Evolutionary conservation across 2,329 filamentous ascomycete genomes (phyloP), one percentile per base, ranked within the genome.

Genomic region (Microcyclospora tardicrescens): DNA sequence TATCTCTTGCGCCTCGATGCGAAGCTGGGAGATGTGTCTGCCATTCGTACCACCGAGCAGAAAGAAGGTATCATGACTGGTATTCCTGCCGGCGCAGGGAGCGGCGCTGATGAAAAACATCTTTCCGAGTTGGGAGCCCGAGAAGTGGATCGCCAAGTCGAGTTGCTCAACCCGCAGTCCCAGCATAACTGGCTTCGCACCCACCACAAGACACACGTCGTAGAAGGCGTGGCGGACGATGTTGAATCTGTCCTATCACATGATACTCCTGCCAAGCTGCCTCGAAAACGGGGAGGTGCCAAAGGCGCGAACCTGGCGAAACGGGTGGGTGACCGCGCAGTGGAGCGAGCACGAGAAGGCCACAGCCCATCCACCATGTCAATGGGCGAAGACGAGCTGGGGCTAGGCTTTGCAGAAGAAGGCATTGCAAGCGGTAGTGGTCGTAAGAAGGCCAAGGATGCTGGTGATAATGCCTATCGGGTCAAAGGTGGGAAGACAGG

Each of bases 151-250:
- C 48, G 57, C 16, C 52, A 56, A 37, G 59, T 69, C 33, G 69
- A 77, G 39, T 61, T 85, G 16, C 74, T 74, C 37, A 96, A 96
- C 58, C 86, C 87, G 0, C 83, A 85, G 32, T 93, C 84, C 42
- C 87, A 94, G 2, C 93, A 93, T 65, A 95, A 93, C 60, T 98
- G 91, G 91, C 73, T 98, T 10, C 52, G 51, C 39, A 47, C 49
- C 16, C 55, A 60, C 39, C 13, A 37, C 16, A 11, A 15, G 2
- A 49, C 48, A 30, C 38, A 45, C 15, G 44, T 43, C 12, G 41
- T 44, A 14, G 19, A 24, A 24, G 49, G 36, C 6, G 54, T 51
- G 16, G 44, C 47, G 5, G 55, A 58, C 15, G 53, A 54, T 75
- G 84, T 45, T 79, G 84, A 56, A 73, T 94, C 60, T 79, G 84